These are phyloP conservation scores for Suhomyces tanzawaensis DNA, from an alignment of 805 yeast species.

Conservation along the genomic window DNA sequence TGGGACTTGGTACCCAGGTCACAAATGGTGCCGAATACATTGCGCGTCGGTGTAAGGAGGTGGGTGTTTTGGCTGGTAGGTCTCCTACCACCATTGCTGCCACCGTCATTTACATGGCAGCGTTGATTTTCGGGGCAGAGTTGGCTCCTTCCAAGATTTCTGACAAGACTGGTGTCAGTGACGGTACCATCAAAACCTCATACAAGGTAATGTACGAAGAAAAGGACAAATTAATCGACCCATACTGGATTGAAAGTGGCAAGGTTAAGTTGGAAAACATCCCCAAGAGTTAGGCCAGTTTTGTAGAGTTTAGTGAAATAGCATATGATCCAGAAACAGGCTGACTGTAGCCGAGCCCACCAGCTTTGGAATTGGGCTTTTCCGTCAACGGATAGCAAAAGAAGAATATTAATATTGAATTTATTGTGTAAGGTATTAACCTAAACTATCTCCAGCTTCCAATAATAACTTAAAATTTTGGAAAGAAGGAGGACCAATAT, in stretches of 20 bases:
- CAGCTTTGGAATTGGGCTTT: no score
- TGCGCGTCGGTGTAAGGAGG: conserved; percentile 84
- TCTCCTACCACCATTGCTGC: conserved; percentile 98
- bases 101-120: conserved; percentile 92
- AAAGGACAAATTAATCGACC: conserved; percentile 63
- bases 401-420: no score
- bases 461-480: no score
- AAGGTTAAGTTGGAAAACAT: conserved; percentile 52
- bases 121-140: conserved; percentile 78
- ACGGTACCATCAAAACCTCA: conserved; percentile 93
- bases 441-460: no score
- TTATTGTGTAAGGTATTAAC: no score
- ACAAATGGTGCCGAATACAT: conserved; percentile 92
- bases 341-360: no score
- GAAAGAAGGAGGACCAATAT: no score
- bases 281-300: conserved; percentile 29
- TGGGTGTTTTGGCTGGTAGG: conserved; percentile 92
- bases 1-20: conserved; percentile 81
- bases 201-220: conserved; percentile 80
- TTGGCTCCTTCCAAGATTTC: conserved; percentile 78
- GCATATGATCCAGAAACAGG: no score
- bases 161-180: conserved; percentile 92
- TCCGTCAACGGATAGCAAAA: no score
- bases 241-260: conserved; percentile 69
- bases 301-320: no score